phyloP scores from a whole-genome alignment of 1,139 yeast genomes.

The Saccharomyces hybrid region DNA sequence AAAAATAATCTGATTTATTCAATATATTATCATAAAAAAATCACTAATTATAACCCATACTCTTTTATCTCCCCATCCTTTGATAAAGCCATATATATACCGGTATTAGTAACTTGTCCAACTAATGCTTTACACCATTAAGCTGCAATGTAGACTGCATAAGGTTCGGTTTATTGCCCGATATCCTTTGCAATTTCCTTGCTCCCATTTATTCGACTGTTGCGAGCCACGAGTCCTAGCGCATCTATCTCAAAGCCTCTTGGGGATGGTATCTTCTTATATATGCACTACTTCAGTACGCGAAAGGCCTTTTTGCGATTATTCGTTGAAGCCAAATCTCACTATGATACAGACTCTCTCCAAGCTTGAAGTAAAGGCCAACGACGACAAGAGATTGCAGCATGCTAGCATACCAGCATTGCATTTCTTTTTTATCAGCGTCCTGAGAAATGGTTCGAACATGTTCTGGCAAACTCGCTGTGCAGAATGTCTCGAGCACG shows the following conservation, averaged over 20 bases:
- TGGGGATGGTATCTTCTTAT: neutral
- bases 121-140: constrained; percentile 27
- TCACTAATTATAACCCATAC: constrained; percentile 2
- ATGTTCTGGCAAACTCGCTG: neutral
- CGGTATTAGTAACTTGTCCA: constrained; percentile 29
- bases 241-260: neutral
- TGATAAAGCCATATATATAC: constrained; percentile 21
- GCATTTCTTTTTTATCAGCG: neutral
- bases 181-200: neutral
- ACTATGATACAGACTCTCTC: neutral
- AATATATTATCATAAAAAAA: neutral
- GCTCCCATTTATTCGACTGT: neutral
- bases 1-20: constrained; percentile 13
- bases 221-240: neutral
- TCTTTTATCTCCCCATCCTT: neutral
- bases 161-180: neutral
- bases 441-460: neutral
- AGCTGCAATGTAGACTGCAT: neutral
- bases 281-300: neutral
- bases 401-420: neutral
- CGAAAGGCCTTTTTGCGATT: neutral
- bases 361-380: neutral
- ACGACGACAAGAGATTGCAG: neutral
- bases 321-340: neutral
- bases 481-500: neutral